These are phyloP conservation scores for Pichia sp. DNA, from an alignment of 1,139 yeast species.

Conservation along the genomic window DNA sequence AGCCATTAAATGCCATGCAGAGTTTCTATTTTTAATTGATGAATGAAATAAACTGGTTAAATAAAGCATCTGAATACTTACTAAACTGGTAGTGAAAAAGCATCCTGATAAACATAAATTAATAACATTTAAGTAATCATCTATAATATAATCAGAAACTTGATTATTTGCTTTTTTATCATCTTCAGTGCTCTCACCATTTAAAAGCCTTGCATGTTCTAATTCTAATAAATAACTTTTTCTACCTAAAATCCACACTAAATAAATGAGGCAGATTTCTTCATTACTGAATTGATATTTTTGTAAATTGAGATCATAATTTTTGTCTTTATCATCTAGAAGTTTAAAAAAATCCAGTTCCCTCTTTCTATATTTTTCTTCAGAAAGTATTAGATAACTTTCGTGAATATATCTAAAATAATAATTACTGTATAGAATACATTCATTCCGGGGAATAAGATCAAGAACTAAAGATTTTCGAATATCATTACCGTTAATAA, in stretches of 20 bases:
- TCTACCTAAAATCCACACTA: conserved; percentile 34
- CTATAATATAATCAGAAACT: conserved; percentile 9
- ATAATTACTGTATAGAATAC: conserved; percentile 29
- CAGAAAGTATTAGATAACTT: conserved; percentile 31
- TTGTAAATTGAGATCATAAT: neutral
- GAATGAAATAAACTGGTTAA: conserved; percentile 33
- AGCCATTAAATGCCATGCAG: conserved; percentile 35
- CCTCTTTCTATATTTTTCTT: conserved; percentile 24
- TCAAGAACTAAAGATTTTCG: conserved; percentile 26
- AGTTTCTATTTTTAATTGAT: conserved; percentile 34
- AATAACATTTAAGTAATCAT: conserved; percentile 29
- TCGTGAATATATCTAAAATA: conserved; percentile 34
- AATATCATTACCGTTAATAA: conserved; percentile 15
- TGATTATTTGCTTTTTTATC: neutral
- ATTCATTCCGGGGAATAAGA: conserved; percentile 24
- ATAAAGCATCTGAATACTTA: conserved; percentile 33
- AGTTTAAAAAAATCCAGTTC: conserved; percentile 27
- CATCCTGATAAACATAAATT: conserved; percentile 33
- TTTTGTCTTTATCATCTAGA: neutral
- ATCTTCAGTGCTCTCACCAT: no score
- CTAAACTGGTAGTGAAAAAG: conserved; percentile 31
- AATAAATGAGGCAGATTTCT: conserved; percentile 33
- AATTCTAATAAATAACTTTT: conserved; percentile 14
- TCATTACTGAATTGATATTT: conserved; percentile 18
- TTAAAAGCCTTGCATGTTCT: neutral